Percentiles rank a stretch among this genome's conserved stretches.
phyloP scores from a whole-genome alignment of 208 protist genomes.

The Leishmania turanica region DNA sequence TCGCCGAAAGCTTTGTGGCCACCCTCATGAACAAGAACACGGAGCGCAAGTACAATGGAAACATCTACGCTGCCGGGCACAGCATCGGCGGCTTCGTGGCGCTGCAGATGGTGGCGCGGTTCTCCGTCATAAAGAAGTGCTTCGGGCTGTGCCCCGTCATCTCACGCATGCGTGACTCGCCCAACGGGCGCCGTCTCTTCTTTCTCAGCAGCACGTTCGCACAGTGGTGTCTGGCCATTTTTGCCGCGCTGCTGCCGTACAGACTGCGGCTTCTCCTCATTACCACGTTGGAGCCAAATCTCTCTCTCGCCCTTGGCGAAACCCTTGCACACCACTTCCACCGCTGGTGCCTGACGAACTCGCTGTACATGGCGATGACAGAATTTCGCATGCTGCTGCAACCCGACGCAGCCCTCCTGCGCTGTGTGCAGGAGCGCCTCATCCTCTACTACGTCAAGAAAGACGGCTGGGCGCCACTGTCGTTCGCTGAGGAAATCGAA shows the following conservation, averaged over 20 bases:
- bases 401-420: slow-evolving; percentile 52
- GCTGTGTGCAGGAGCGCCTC: slow-evolving; percentile 47
- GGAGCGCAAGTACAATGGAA: slow-evolving; percentile 40
- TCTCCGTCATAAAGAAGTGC: slow-evolving; percentile 48
- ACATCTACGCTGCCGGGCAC: slow-evolving; percentile 73
- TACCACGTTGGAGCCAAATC: slow-evolving; percentile 17
- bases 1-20: slow-evolving; percentile 50
- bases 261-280: slow-evolving; percentile 25
- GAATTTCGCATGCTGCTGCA: slow-evolving; percentile 61
- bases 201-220: slow-evolving; percentile 33
- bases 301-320: slow-evolving; percentile 21
- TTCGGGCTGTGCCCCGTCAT: slow-evolving; percentile 75
- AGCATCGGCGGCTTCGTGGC: slow-evolving; percentile 83
- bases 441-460: slow-evolving; percentile 69
- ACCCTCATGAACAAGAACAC: slow-evolving; percentile 24
- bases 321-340: slow-evolving; percentile 36
- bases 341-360: slow-evolving; percentile 37
- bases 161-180: slow-evolving; percentile 53
- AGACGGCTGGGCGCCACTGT: slow-evolving; percentile 66
- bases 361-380: slow-evolving; percentile 53
- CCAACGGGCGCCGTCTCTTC: slow-evolving; percentile 54
- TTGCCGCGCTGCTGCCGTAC: slow-evolving; percentile 38
- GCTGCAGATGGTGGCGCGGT: slow-evolving; percentile 57
- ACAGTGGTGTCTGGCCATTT: slow-evolving; percentile 34
- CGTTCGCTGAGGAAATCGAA: slow-evolving; percentile 47